phyloP scores from a whole-genome alignment of 306 rosid species.

The Prunus campanulata region DNA sequence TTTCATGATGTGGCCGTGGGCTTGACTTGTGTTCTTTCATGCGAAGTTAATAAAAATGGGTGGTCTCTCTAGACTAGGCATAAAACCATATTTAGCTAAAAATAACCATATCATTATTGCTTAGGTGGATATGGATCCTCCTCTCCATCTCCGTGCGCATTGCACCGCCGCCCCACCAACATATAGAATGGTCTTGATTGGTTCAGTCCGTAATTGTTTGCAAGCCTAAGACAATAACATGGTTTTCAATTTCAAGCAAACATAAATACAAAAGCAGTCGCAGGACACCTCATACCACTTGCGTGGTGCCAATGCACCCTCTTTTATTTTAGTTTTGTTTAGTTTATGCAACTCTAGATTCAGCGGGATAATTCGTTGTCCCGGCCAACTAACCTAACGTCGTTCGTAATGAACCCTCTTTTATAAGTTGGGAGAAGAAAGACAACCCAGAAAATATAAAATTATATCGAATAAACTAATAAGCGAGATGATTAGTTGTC shows the following conservation, averaged over 20 bases:
- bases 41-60: background rate
- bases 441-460: background rate
- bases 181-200: background rate
- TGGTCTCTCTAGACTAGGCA: too few relatives aligned
- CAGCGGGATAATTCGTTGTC: accelerated
- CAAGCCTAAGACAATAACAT: background rate
- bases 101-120: too few relatives aligned
- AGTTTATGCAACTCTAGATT: too few relatives aligned
- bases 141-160: background rate
- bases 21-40: background rate
- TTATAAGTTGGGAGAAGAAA: too few relatives aligned
- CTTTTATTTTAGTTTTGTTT: background rate
- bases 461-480: too few relatives aligned
- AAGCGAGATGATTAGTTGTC: too few relatives aligned
- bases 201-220: background rate
- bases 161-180: background rate
- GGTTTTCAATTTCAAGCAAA: background rate
- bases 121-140: background rate
- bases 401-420: background rate
- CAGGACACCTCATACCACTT: background rate
- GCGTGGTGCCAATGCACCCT: background rate
- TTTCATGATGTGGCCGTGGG: background rate
- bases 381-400: accelerated
- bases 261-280: background rate
- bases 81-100: too few relatives aligned